These are phyloP conservation scores for Tillandsia fasciculata DNA, from an alignment of 176 grass and related monocot genomes.

Conservation along the genomic window DNA sequence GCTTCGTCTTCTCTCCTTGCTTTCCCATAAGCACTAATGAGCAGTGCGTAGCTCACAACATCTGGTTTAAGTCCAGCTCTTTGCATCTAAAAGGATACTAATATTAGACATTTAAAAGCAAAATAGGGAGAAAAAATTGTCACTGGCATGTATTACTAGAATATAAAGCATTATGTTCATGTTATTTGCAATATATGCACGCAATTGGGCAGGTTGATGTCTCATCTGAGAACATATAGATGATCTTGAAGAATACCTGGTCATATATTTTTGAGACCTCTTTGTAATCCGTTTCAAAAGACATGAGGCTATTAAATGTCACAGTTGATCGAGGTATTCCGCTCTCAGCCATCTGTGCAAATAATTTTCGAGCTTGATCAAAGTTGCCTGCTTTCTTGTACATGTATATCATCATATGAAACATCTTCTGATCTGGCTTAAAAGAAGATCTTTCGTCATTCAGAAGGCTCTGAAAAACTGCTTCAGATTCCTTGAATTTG, in stretches of 20 bases:
- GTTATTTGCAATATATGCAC: background rate
- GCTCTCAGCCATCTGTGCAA: slow-evolving; percentile 68
- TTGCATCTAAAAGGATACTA: slow-evolving; percentile 63
- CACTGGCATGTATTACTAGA: background rate
- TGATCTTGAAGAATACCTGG: slow-evolving; percentile 42
- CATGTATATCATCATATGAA: slow-evolving; percentile 99
- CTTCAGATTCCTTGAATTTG: slow-evolving; percentile 57
- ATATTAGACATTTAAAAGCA: slow-evolving; percentile 5
- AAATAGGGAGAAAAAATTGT: too few relatives aligned
- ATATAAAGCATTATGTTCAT: background rate
- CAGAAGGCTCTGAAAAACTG: slow-evolving; percentile 71
- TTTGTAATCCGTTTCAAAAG: slow-evolving; percentile 87
- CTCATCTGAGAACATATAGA: background rate
- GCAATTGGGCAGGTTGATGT: background rate
- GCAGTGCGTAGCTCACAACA: slow-evolving; percentile 90
- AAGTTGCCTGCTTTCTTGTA: slow-evolving; percentile 80
- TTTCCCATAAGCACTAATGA: slow-evolving; percentile 96
- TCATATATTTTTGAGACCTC: slow-evolving; percentile 96
- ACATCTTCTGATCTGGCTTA: slow-evolving; percentile 97
- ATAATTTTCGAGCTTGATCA: slow-evolving; percentile 56
- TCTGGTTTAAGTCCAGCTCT: slow-evolving; percentile 71
- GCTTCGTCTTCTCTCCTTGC: slow-evolving; percentile 92
- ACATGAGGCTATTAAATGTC: slow-evolving; percentile 98
- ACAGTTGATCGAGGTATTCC: slow-evolving; percentile 66
- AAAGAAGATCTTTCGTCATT: slow-evolving; percentile 60